Evolutionary conservation across 106 monocot species (phyloP), one percentile per base, ranked within the genome.

Genomic region (Vanilla planifolia): DNA sequence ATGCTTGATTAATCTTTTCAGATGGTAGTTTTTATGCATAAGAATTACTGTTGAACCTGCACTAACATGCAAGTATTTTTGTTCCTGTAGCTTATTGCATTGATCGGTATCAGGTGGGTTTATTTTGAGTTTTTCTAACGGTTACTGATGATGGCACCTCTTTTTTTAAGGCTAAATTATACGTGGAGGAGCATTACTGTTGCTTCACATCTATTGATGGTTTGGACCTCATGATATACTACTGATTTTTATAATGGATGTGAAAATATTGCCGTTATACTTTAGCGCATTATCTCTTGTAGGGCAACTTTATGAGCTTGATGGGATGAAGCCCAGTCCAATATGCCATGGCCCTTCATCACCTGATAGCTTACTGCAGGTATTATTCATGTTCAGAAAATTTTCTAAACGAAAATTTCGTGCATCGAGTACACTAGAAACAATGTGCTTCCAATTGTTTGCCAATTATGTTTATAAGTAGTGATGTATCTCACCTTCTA

Each of bases 161-260:
- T 58, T 29, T 34, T 61, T 68, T 3, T 55, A 78, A 96, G 96
- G 84, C 81, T 43, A 45, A 58, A 65, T 40, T 68, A 33, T 40
- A 77, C 39, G 90, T 96, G 8, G 66, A 91, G 39, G 79, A 90
- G 48, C 91, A 96, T 67, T 96, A 79, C 72, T 73, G 81, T 56
- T 91, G 91, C 61, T 96, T 96, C 62, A 74, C 81, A 55, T 86
- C 83, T 78, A 78, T 86, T 60, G 73, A 94, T 68, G 85, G 94
- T 94, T 79, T 33, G 70, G 20, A 32, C 51, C 32, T 32, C 26
- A 26, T 50, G 6, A 26, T 50, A 50, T 50, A 50, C n/a, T 50
- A 50, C 11, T 1, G 1, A 10, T 11, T 24, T 50, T 22, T 26
- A 50, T 11, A n/a, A 35, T 67, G 3, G 0, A 11, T 32, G 43